Percentiles rank a stretch among this genome's conserved stretches.
Evolutionary conservation across 306 rosid species (phyloP).

Genomic region (Cicer arietinum): DNA sequence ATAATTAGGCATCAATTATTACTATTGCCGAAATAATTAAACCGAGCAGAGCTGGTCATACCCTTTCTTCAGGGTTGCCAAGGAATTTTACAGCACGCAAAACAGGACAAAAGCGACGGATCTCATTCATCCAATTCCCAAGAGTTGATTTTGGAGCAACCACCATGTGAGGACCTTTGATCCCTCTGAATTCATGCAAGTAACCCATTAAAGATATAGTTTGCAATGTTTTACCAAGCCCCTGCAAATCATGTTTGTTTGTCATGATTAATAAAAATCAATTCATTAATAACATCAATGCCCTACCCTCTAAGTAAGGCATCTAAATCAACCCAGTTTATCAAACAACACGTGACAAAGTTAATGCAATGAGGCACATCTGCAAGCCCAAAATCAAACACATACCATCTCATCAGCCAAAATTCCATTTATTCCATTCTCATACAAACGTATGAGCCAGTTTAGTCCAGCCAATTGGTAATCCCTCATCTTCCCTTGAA

Average conservation of each 20-base stretch:
- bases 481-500: constrained; percentile 98
- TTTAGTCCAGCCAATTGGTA: constrained; percentile 97
- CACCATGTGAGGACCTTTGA: constrained; percentile 98
- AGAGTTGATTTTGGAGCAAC: constrained; percentile 99
- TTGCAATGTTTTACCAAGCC: constrained; percentile 97
- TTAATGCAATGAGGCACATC: constrained; percentile 20
- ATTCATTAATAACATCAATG: background rate
- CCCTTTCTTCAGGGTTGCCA: constrained; percentile 99
- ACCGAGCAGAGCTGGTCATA: constrained; percentile 45
- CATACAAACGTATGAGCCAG: constrained; percentile 94
- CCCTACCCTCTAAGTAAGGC: background rate
- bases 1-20: background rate
- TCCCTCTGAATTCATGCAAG: constrained; percentile 92
- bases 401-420: constrained; percentile 98
- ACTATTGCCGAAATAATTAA: constrained; percentile 5
- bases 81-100: constrained; percentile 92
- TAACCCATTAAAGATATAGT: constrained; percentile 95
- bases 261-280: constrained; percentile 15
- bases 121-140: constrained; percentile 99
- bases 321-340: constrained; percentile 16
- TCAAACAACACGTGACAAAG: constrained; percentile 24
- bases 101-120: constrained; percentile 89
- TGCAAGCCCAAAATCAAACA: constrained; percentile 29
- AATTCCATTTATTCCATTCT: constrained; percentile 98
- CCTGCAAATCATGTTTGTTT: constrained; percentile 59